Base-by-base conservation (phyloP, 2,329 filamentous ascomycete species). In the Colletotrichum plurivorum region DNA sequence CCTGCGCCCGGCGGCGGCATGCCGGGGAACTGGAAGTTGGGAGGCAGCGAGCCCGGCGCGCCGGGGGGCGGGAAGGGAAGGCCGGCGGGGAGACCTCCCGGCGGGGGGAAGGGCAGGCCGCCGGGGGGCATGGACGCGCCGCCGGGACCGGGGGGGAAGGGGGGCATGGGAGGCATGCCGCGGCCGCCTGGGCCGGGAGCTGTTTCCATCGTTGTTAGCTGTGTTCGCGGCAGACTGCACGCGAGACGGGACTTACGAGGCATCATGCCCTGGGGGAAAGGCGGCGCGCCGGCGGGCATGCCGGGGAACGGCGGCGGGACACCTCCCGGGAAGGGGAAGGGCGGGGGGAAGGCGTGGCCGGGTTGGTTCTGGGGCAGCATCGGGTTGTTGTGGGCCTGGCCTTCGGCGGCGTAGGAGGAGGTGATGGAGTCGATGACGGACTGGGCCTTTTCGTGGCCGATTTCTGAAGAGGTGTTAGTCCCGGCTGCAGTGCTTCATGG, bases 371-470 rank as follows among this genome's bases (percentile, higher is more conserved):
- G 89, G 12, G 86, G 88, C 56, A 95, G 89, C 90, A 96, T 94
- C 59, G 93, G 95, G 81, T 97, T 98, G 71, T 90, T 90, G 77
- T 91, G 90, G 72, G 92, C 90, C 81, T 98, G 94, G 76, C 96
- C 96, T 84, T 97, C 96, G 74, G 94, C 94, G 72, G 93, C 94
- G 84, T 99, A 98, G 46, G 95, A 97, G 51, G 91, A 94, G 49
- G 96, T 98, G 82, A 99, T 99, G 75, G 93, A 95, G 84, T 99
- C 96, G 79, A 99, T 99, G 75, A 99, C 96, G 57, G 93, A 96
- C 83, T 99, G 96, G 69, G 96, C 95, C 84, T 98, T 97, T 84
- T 98, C 96, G 82, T 98, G 95, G 55, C 95, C 96, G 80, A 99
- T 98, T 85, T 98, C 94, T 95, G 77, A 8, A 39, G n/a, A 27